These are phyloP conservation scores for Aspergillus pseudoglaucus DNA, from an alignment of 2,329 filamentous ascomycete species.

Conservation along the genomic window DNA sequence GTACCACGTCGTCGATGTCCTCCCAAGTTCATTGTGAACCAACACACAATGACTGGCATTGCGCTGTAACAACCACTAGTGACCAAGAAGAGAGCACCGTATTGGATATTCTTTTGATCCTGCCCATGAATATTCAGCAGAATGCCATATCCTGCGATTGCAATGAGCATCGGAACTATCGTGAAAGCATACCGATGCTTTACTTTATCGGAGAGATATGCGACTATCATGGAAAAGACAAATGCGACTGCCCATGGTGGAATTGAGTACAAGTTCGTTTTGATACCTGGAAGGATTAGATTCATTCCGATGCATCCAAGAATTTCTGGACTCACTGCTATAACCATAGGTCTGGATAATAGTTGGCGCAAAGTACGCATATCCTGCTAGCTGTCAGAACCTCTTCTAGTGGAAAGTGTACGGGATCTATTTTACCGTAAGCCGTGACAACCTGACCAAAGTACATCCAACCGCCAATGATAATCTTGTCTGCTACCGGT, in stretches of 20 bases:
- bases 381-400: conserved; percentile 34
- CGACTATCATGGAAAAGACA: conserved; percentile 68
- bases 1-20: conserved; percentile 66
- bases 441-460: conserved; percentile 71
- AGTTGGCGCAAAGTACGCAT: conserved; percentile 68
- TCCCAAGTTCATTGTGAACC: conserved; percentile 74
- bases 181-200: conserved; percentile 71
- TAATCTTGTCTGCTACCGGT: conserved; percentile 50
- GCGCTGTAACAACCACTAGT: conserved; percentile 74
- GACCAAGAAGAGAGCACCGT: conserved; percentile 74
- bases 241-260: conserved; percentile 67
- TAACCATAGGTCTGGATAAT: conserved; percentile 66
- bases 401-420: neutral
- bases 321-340: conserved; percentile 25
- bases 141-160: conserved; percentile 69
- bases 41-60: conserved; percentile 83
- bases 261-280: conserved; percentile 47
- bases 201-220: conserved; percentile 63
- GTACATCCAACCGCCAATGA: conserved; percentile 73
- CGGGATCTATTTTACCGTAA: conserved; percentile 44
- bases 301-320: neutral
- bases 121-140: conserved; percentile 62
- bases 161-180: conserved; percentile 60
- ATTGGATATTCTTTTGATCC: conserved; percentile 57
- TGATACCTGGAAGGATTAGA: conserved; percentile 32